Evolutionary conservation across 768 basidiomycete genomes (phyloP), one percentile per base, ranked within the genome.

Genomic region (Pleurotus cornucopiae): DNA sequence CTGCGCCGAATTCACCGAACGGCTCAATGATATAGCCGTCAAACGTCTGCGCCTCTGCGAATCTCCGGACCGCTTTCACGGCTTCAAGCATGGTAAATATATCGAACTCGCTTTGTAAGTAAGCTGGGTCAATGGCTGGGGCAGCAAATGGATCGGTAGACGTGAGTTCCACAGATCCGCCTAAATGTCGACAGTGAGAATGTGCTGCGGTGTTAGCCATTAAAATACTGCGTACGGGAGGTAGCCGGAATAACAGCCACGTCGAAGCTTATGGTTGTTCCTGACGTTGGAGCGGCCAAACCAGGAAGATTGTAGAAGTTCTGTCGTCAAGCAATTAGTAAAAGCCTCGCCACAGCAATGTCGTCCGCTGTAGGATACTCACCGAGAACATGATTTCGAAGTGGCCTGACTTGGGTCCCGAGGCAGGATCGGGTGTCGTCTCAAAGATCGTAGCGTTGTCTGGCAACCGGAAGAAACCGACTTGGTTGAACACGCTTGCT

Each of bases 371-470:
- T 30, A 30, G 4, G 6, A 20, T 20, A 43, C 41, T 44, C 56
- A 76, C 75, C 26, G 57, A 57, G 30, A 73, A 65, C 1, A 70
- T 55, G 4, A 72, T 51, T 56, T 77, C 75, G 38, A 62, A 66
- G 56, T 78, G 74, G 1, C 72, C 59, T 0, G 72, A 56, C 12
- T 62, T 63, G 5, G 68, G 67, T 0, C 76, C 76, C 26, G 72
- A 59, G 1, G 73, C 58, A 26, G 75, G 75, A 58, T 76, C 74
- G 2, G 60, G 52, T 18, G 62, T 62, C 12, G 54, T 59, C 18
- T 69, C 41, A 48, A 71, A 67, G 23, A 74, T 63, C 3, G 68
- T 48, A 3, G 69, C 58, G 30, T 71, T 61, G 1, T 52, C 44
- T 4, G 68, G 65, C 26, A 77, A 41, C 7, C 68, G 55, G 5